Conservation (phyloP, 2,329 filamentous ascomycete genomes). For the Venturia oleaginea region DNA sequence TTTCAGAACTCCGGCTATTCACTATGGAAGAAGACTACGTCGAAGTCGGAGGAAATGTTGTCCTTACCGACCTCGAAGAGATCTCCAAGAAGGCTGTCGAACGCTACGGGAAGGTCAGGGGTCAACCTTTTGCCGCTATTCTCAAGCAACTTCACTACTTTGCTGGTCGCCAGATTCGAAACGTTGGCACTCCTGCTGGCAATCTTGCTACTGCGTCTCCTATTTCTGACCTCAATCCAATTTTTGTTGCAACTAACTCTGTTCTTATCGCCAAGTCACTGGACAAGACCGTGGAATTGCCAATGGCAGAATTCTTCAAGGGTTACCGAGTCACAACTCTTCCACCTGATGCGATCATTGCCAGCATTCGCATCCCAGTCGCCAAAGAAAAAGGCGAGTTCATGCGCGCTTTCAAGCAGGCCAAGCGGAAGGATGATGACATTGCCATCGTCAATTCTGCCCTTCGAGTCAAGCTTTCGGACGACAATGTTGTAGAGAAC, state of each 20-base stretch:
- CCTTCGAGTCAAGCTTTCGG: constrained; percentile 62
- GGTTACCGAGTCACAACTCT: constrained; percentile 82
- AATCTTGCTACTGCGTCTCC: constrained; percentile 92
- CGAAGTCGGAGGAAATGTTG: constrained; percentile 90
- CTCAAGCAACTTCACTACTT: constrained; percentile 93
- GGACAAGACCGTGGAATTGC: constrained; percentile 68
- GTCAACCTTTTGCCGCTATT: constrained; percentile 82
- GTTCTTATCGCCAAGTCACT: constrained; percentile 72
- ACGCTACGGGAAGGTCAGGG: constrained; percentile 61
- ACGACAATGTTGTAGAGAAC: constrained; percentile 60
- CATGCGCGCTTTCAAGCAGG: constrained; percentile 87
- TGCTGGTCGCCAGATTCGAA: constrained; percentile 88
- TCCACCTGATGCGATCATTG: constrained; percentile 71
- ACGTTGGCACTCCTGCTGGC: constrained; percentile 92
- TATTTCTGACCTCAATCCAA: constrained; percentile 92
- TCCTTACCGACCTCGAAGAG: constrained; percentile 80
- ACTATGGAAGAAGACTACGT: constrained; percentile 68
- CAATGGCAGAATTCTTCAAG: constrained; percentile 86
- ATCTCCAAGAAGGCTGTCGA: constrained; percentile 72
- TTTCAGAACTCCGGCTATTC: constrained; percentile 78
- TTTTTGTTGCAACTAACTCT: constrained; percentile 80
- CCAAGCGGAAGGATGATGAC: constrained; percentile 95
- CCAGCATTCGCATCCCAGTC: constrained; percentile 75
- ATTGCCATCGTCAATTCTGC: constrained; percentile 95
- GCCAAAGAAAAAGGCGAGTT: constrained; percentile 69